These are phyloP conservation scores for Xylariaceae sp. DNA, from an alignment of 2,329 filamentous ascomycete genomes.

Conservation along the genomic window DNA sequence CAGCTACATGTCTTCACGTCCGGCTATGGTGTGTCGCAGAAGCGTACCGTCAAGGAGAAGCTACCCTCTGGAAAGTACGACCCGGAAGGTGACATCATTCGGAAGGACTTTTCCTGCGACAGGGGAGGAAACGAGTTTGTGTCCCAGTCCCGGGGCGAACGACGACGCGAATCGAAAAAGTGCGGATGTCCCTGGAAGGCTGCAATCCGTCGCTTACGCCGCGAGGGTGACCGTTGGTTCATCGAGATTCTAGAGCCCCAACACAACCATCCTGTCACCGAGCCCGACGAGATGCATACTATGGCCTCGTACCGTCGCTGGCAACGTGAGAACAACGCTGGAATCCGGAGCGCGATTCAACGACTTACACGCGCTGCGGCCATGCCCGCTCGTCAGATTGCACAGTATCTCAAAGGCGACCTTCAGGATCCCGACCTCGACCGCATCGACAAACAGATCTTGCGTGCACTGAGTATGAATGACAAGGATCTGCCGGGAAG, in stretches of 20 bases:
- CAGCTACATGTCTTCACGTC: conserved; percentile 31
- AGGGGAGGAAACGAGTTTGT: conserved; percentile 30
- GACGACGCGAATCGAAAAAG: conserved; percentile 28
- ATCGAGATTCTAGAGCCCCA: conserved; percentile 26
- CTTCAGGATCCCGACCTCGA: conserved; percentile 25
- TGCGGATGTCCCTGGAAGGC: conserved; percentile 30
- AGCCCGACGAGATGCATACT: conserved; percentile 29
- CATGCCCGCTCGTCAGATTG: conserved; percentile 26
- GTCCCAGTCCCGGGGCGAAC: conserved; percentile 30
- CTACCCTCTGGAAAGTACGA: conserved; percentile 31
- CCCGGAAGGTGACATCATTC: conserved; percentile 27
- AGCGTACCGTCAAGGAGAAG: conserved; percentile 32
- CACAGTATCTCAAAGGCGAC: conserved; percentile 27
- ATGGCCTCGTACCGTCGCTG: conserved; percentile 31
- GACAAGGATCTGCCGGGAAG: conserved; percentile 22
- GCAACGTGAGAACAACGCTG: conserved; percentile 31
- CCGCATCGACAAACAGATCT: conserved; percentile 28
- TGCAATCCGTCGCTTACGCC: conserved; percentile 26
- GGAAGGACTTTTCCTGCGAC: conserved; percentile 31
- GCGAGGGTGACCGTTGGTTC: conserved; percentile 31
- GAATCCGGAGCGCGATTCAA: conserved; percentile 25
- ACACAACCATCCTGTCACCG: conserved; percentile 30
- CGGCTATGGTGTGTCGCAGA: conserved; percentile 32
- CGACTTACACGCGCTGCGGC: conserved; percentile 26
- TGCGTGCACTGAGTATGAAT: conserved; percentile 29